Evolutionary conservation across 345 rosid genomes (phyloP).

Genomic region (Ceriops decandra): DNA sequence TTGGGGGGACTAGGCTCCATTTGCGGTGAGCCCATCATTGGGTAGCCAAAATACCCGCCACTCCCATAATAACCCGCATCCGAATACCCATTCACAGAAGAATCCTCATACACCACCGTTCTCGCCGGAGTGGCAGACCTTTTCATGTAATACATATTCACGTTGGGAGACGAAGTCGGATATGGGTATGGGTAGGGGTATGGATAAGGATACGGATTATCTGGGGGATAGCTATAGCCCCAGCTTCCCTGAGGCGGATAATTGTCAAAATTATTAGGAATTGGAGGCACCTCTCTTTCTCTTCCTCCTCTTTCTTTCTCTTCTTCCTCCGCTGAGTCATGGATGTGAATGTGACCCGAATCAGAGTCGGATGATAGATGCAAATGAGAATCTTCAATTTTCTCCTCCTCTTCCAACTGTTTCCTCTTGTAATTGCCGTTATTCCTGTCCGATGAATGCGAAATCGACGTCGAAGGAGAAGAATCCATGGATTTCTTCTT

Average conservation of each 20-base stretch:
- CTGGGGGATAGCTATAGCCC: conserved; percentile 7
- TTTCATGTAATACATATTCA: conserved; percentile 63
- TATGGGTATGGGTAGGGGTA: conserved; percentile 10
- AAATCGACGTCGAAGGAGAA: conserved; percentile 60
- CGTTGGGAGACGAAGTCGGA: conserved; percentile 1
- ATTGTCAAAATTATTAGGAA: conserved; percentile 21
- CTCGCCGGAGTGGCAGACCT: conserved; percentile 59
- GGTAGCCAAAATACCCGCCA: conserved; percentile 55
- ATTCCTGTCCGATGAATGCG: conserved; percentile 38
- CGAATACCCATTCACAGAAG: conserved; percentile 35
- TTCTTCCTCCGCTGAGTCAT: conserved; percentile 20
- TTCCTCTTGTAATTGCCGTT: conserved; percentile 16
- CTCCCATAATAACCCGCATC: conserved; percentile 37
- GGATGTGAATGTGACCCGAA: conserved; percentile 54
- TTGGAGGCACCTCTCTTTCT: conserved; percentile 7
- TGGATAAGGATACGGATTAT: conserved; percentile 5
- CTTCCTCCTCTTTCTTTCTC: conserved; percentile 13
- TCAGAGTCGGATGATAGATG: conserved; percentile 47
- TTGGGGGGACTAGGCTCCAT: conserved; percentile 33
- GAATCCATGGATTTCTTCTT: conserved; percentile 23
- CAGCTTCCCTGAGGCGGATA: conserved; percentile 26
- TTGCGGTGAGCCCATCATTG: conserved; percentile 36
- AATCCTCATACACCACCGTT: conserved; percentile 65
- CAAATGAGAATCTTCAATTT: conserved; percentile 52
- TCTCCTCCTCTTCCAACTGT: conserved; percentile 24